A percentile compares a stretch with the other conserved stretches of the same genome.
Conservation (phyloP, 805 yeast genomes). For the Allodekkera sacchari region DNA sequence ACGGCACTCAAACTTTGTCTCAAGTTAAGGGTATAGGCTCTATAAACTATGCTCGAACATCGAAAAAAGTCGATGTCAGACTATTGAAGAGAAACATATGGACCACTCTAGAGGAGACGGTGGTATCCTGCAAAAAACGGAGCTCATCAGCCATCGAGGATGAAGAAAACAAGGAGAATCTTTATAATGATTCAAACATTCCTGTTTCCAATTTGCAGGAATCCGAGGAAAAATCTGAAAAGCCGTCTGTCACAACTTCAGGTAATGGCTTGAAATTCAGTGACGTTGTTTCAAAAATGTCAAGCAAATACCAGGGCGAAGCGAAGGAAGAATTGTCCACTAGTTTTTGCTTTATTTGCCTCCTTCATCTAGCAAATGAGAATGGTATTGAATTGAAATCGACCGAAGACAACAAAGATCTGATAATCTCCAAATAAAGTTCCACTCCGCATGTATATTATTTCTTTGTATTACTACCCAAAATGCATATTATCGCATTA, state of each 20-base stretch:
- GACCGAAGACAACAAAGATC: constrained; percentile 28
- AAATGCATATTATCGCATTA: background rate
- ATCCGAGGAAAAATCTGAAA: background rate
- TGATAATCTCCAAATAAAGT: constrained; percentile 21
- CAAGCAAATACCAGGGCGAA: constrained; percentile 28
- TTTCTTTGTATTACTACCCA: background rate
- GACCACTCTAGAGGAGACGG: constrained; percentile 28
- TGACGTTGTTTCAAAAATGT: constrained; percentile 28
- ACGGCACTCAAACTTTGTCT: constrained; percentile 15
- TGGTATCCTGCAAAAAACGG: constrained; percentile 18
- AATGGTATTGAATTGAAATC: constrained; percentile 33
- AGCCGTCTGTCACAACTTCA: background rate
- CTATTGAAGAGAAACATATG: constrained; percentile 39
- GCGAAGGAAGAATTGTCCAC: constrained; percentile 37
- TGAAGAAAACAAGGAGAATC: constrained; percentile 8
- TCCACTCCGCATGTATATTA: background rate
- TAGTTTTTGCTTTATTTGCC: constrained; percentile 42
- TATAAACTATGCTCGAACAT: constrained; percentile 35
- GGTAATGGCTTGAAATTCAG: constrained; percentile 19
- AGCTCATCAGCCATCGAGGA: constrained; percentile 23
- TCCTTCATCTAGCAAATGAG: constrained; percentile 42
- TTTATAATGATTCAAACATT: constrained; percentile 1
- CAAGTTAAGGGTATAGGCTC: constrained; percentile 2
- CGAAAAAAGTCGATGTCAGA: constrained; percentile 41
- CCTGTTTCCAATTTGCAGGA: background rate